Base-by-base conservation (phyloP, 1,284 basidiomycete species). In the Apiotrichum gracile region DNA sequence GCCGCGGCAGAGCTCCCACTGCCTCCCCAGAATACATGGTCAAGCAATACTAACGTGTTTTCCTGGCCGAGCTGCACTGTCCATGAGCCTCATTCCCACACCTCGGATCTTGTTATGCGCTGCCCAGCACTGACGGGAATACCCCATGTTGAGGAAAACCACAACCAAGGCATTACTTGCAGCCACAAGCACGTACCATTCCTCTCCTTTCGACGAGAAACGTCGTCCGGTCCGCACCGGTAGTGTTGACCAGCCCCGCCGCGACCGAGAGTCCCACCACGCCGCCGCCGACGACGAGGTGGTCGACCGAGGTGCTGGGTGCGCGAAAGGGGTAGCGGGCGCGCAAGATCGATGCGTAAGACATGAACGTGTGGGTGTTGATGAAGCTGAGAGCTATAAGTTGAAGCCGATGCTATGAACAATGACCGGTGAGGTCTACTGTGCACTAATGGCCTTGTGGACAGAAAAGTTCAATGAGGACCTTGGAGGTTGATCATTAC, bases 261-360 rank as follows among this genome's bases (percentile, higher is more conserved):
- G 91, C 90, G 49, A 96, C 82, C 1, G 92, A 87, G 19, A 98
- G 81, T 0, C 94, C 94, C 10, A 96, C 82, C 1, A 90, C 86
- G 50, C 91, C 94, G 73, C 86, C 94, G 19, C 94, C 94, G n/a
- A 98, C 80, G 24, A 98, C 82, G 17, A 97, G 77, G 71, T 90
- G 87, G 70, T 97, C 94, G n/a, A 96, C 83, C 3, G 76, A 77
- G 35, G 80, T 79, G 50, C 90, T 85, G 5, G 94, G 90, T 14
- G 76, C 69, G 81, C 88, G 61, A 60, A 61, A 69, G 1, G 69
- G 69, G 41, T 70, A 70, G 9, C 37, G 33, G 16, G 52, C 37
- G 22, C 60, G 49, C 14, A 58, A 35, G 21, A 40, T 33, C 4
- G 49, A 27, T 5, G 58, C 58, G 52, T 54, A 60, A 12, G 31